Base-by-base conservation (phyloP, 2,329 filamentous ascomycete species). In the Fusarium falciforme region DNA sequence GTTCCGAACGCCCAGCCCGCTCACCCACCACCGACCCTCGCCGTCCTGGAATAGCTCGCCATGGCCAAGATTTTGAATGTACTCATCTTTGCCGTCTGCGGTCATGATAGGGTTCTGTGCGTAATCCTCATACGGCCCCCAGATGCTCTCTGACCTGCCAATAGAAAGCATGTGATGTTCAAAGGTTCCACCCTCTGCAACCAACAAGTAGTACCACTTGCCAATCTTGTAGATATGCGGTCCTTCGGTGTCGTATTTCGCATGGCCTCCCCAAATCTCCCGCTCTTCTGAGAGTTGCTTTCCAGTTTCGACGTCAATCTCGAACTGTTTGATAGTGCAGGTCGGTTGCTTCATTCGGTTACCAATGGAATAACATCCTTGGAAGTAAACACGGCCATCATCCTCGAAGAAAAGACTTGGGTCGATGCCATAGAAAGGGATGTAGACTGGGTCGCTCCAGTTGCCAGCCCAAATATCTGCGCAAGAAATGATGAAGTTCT, bases 141-240 rank as follows among this genome's bases (percentile, higher is more conserved):
- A 79, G 11, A 79, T 73, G 29, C 71, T 66, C 27, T 64, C 60
- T 0, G 77, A 76, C 10, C 76, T 67, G 9, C 71, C 71, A 1
- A 79, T 75, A 6, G 62, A 73, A 9, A 78, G 60, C 69, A 77
- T 73, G 54, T 79, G 77, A 44, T 79, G 76, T 5, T 77, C 78
- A 61, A 78, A 75, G 0, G 84, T 85, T 8, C 84, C 85, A 0
- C 85, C 85, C 66, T 87, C 84, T 0, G 84, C 83, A 2, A 84
- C 84, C 6, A 86, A 78, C 5, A 86, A 78, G 64, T 86, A 86
- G 66, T 84, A 86, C 64, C 81, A 85, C 3, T 73, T 78, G 6
- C 74, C 84, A 79, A 81, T 81, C 67, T 85, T 85, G 74, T 85
- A 84, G 17, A 87, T 81, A 66, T 87, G 85, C 6, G 78, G 76